Base-by-base conservation (phyloP, 2,329 filamentous ascomycete species). In the Polychaeton citri region DNA sequence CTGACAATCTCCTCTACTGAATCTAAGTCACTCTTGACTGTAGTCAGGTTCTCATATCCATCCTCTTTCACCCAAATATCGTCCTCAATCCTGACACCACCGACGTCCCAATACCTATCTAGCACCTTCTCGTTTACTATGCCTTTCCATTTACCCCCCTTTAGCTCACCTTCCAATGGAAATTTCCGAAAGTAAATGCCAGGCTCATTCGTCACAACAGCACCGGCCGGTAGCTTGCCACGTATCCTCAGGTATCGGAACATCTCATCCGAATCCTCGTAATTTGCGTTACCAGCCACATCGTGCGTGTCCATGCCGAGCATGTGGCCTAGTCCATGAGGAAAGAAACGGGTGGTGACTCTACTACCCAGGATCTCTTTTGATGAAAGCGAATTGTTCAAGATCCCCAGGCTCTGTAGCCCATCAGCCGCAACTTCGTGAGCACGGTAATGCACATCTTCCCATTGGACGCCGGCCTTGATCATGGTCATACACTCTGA, bases 121-220 rank as follows among this genome's bases (percentile, higher is more conserved):
- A 90, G 60, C 4, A 79, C 69, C 4, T 67, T 64, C 45, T 64
- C 62, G 57, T 87, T 70, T 50, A 90, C 78, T 48, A 72, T 81
- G 39, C 68, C 66, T 26, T 67, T 64, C 52, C 80, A 75, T 38
- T 64, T 61, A 39, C 72, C 66, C 35, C 69, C 65, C 47, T 80
- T 66, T 52, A 82, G 72, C 53, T 76, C 79, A 15, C 73, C 72
- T 60, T 84, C 72, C 40, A 87, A 72, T 43, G 82, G 85, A 37
- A 75, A 78, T 21, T 71, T 68, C 54, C 77, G 79, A 59, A 87
- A 87, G 58, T 87, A 87, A 26, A 79, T 77, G 15, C 90, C 90
- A 9, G 90, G 90, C 65, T 98, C 90, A 26, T 96, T 88, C 0
- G 90, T 98, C 36, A 98, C 78, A 17, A 98, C 84, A 34, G 79